Percentiles rank a stretch among this genome's conserved stretches.
phyloP scores from a whole-genome alignment of 2,329 filamentous ascomycete genomes.

The Stachybotrys elegans region DNA sequence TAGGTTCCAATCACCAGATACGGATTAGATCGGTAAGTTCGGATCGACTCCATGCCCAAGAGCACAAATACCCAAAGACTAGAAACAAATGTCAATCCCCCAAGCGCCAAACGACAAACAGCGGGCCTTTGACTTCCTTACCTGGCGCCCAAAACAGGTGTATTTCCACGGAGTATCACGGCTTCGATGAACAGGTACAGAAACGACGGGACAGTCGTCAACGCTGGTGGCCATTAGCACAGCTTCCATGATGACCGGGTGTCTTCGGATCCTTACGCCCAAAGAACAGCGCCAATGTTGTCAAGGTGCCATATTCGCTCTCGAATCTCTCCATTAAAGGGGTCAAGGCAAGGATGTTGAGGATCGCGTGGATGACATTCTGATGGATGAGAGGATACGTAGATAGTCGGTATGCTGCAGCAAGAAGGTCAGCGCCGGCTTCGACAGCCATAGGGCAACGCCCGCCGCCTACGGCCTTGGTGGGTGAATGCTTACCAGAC shows the following conservation, averaged over 20 bases:
- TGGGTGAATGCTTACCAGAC: conserved; percentile 50
- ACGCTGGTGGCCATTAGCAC: conserved; percentile 42
- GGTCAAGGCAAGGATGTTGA: conserved; percentile 75
- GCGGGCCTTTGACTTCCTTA: too few relatives aligned
- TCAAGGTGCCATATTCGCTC: conserved; percentile 83
- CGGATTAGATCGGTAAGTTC: conserved; percentile 77
- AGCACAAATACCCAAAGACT: conserved; percentile 93
- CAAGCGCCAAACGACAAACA: too few relatives aligned
- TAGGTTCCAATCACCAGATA: conserved; percentile 59
- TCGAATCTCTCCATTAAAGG: conserved; percentile 95
- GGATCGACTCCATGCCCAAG: conserved; percentile 77
- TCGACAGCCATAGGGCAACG: neutral
- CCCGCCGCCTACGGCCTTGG: too few relatives aligned
- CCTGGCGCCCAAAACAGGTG: conserved; percentile 77
- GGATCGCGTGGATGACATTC: conserved; percentile 71
- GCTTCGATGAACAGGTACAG: conserved; percentile 77
- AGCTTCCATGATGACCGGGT: neutral
- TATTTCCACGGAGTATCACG: conserved; percentile 65
- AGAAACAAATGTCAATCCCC: too few relatives aligned
- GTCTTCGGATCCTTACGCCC: conserved; percentile 64
- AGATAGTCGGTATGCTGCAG: conserved; percentile 81
- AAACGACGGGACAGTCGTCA: conserved; percentile 76
- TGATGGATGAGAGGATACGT: conserved; percentile 86
- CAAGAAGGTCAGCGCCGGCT: conserved; percentile 6
- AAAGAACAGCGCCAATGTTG: conserved; percentile 80